phyloP scores from a whole-genome alignment of 345 rosid genomes.

The Brassica juncea region DNA sequence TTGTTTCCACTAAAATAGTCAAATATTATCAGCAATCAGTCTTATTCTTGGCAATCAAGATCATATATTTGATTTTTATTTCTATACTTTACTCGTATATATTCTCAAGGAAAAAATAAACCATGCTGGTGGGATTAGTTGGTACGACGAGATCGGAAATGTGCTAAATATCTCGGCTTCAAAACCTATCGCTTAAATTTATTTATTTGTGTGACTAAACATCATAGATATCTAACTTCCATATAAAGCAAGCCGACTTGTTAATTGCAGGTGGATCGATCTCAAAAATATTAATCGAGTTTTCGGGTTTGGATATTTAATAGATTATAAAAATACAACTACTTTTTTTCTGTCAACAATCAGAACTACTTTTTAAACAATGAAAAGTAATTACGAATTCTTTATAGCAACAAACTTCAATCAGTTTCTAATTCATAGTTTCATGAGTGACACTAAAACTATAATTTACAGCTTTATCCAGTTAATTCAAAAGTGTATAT shows the following conservation, averaged over 20 bases:
- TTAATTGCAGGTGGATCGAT: too few species aligned
- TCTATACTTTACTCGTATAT: background rate
- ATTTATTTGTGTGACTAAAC: too few species aligned
- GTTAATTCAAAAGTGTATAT: background rate
- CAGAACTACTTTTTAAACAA: background rate
- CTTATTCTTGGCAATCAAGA: slow-evolving; percentile 34
- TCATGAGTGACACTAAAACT: slow-evolving; percentile 1
- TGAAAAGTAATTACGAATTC: background rate
- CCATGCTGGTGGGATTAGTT: too few species aligned
- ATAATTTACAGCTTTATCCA: background rate
- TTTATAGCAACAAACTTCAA: slow-evolving; percentile 7
- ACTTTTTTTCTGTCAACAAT: background rate
- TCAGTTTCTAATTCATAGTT: background rate
- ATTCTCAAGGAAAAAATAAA: background rate
- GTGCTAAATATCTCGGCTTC: too few species aligned
- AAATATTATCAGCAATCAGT: slow-evolving; percentile 19
- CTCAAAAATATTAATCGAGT: too few species aligned
- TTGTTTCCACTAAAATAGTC: too few species aligned
- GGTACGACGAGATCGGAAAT: too few species aligned
- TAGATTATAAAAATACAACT: background rate
- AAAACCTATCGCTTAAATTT: too few species aligned
- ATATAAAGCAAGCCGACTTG: too few species aligned
- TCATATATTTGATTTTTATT: background rate
- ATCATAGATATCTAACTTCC: too few species aligned
- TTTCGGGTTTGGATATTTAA: too few species aligned